A percentile compares a stretch with the other conserved stretches of the same genome.
phyloP scores from a whole-genome alignment of 495 filamentous ascomycete genomes.

The Cercophora sp. region DNA sequence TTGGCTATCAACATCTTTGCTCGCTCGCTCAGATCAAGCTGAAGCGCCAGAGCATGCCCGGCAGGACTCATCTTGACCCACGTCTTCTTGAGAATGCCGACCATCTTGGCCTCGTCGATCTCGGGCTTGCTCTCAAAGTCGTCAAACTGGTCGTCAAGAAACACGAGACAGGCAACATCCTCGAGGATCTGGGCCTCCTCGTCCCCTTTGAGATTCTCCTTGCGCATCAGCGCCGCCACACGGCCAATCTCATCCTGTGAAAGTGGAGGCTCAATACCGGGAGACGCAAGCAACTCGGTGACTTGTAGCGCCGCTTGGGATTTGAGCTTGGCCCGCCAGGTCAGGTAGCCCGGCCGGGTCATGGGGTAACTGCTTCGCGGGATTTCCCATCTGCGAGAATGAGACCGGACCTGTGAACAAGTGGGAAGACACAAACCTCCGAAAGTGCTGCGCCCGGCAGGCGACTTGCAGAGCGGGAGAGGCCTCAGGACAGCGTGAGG shows the following conservation, averaged over 20 bases:
- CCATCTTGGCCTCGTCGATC: constrained; percentile 68
- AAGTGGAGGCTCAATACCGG: constrained; percentile 32
- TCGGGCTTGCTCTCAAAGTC: constrained; percentile 57
- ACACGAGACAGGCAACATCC: constrained; percentile 82
- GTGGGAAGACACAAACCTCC: constrained; percentile 24
- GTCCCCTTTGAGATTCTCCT: constrained; percentile 60
- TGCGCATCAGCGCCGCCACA: constrained; percentile 59
- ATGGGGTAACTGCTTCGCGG: constrained; percentile 64
- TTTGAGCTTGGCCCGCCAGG: constrained; percentile 70
- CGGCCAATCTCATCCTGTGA: constrained; percentile 38
- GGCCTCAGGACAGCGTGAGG: constrained; percentile 49
- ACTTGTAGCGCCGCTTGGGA: constrained; percentile 63
- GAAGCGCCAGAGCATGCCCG: constrained; percentile 64
- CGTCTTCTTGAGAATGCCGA: constrained; percentile 72
- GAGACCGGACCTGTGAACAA: constrained; percentile 16
- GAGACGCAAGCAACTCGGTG: constrained; percentile 48
- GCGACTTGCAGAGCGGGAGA: constrained; percentile 64
- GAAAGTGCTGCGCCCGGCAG: constrained; percentile 76
- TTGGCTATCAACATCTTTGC: constrained; percentile 57
- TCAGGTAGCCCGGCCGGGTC: constrained; percentile 67
- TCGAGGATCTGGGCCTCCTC: constrained; percentile 69
- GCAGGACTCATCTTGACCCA: constrained; percentile 75
- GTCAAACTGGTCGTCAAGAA: constrained; percentile 80
- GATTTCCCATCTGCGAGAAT: constrained; percentile 73
- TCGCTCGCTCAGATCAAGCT: constrained; percentile 58